These are phyloP conservation scores for Cardiospermum halicacabum DNA, from an alignment of 345 rosid genomes.

Conservation along the genomic window DNA sequence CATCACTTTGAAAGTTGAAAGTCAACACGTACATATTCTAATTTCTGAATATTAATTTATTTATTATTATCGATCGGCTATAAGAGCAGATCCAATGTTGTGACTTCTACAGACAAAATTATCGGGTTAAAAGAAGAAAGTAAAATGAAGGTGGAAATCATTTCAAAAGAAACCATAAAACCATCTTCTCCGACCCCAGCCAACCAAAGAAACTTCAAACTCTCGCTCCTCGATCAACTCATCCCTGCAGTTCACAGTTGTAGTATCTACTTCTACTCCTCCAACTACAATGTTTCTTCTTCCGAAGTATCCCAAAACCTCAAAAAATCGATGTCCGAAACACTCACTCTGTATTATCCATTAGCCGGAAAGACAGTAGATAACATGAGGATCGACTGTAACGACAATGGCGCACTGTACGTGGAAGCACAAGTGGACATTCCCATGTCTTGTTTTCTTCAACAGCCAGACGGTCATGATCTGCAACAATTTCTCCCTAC, in stretches of 20 bases:
- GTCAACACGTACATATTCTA: no score
- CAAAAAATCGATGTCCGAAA: constrained; percentile 19
- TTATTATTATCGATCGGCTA: no score
- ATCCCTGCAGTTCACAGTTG: constrained; percentile 19
- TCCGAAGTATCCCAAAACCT: not conserved
- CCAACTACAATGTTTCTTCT: not conserved
- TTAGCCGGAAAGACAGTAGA: constrained; percentile 19
- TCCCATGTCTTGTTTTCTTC: constrained; percentile 11
- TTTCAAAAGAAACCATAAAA: constrained; percentile 9
- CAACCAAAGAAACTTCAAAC: constrained; percentile 8
- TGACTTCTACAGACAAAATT: no score
- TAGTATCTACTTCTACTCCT: constrained; percentile 15
- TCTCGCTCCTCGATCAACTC: constrained; percentile 33
- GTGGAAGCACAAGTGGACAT: constrained; percentile 17
- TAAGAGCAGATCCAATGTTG: no score
- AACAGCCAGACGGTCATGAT: constrained; percentile 9
- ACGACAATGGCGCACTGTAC: constrained; percentile 13
- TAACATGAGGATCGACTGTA: constrained; percentile 7
- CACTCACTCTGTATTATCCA: constrained; percentile 15
- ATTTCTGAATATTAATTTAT: no score
- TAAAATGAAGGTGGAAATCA: constrained; percentile 3
- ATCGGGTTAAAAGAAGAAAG: no score
- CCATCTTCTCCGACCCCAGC: constrained; percentile 27
- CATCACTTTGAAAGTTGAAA: no score
- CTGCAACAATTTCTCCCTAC: constrained; percentile 17